These are phyloP conservation scores for Paxillus ammoniavirescens DNA, from an alignment of 768 basidiomycete genomes.

Conservation along the genomic window DNA sequence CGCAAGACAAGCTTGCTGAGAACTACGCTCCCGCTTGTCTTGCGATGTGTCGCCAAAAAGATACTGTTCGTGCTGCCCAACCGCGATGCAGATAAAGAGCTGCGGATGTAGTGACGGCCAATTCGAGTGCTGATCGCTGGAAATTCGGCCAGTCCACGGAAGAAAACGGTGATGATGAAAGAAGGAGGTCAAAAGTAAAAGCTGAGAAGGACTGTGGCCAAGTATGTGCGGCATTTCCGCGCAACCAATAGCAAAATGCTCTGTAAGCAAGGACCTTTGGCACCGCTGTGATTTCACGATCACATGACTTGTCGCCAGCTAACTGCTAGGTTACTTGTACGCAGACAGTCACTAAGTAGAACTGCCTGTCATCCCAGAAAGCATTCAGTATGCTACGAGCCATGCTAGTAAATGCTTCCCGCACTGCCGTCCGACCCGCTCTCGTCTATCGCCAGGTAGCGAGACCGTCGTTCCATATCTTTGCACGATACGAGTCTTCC, in stretches of 20 bases:
- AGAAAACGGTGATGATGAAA: background rate
- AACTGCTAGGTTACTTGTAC: no score
- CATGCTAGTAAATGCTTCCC: constrained; percentile 13
- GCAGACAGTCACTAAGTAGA: background rate
- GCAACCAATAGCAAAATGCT: constrained; percentile 35
- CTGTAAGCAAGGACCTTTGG: constrained; percentile 17
- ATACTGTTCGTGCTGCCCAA: background rate
- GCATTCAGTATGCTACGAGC: constrained; percentile 24
- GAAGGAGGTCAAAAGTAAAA: background rate
- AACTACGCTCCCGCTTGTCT: constrained; percentile 45
- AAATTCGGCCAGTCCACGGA: background rate
- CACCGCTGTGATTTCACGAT: background rate
- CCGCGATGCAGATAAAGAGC: background rate
- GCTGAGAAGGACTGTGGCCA: background rate
- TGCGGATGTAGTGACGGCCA: background rate
- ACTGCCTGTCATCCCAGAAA: background rate
- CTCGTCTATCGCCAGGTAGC: constrained; percentile 4
- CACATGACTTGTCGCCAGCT: constrained; percentile 12
- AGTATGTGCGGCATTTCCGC: constrained; percentile 42
- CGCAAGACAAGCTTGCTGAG: constrained; percentile 40
- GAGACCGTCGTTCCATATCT: constrained; percentile 11
- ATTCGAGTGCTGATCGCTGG: background rate
- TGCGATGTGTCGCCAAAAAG: constrained; percentile 11
- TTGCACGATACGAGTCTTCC: constrained; percentile 36
- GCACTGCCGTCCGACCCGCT: constrained; percentile 8